phyloP scores from a whole-genome alignment of 2,329 filamentous ascomycete genomes.

The Penicillium sp. region DNA sequence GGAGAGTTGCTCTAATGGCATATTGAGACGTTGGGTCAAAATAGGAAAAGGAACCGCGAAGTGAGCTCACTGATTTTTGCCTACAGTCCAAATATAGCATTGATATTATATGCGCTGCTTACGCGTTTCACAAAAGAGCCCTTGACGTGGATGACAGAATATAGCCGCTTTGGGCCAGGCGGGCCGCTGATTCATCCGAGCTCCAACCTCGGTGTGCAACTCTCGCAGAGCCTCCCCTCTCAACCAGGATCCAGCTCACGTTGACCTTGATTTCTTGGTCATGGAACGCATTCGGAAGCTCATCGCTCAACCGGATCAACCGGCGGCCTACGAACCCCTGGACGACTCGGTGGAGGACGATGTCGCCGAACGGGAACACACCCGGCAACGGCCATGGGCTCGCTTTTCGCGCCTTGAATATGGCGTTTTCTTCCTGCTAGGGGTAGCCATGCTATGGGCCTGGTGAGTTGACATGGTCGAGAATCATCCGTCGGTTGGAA shows the following conservation, averaged over 20 bases:
- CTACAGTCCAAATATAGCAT: no score
- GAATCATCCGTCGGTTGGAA: no score
- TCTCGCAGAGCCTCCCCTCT: neutral
- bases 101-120: no score
- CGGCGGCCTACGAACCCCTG: slow-evolving; percentile 33
- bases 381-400: slow-evolving; percentile 10
- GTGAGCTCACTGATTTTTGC: no score
- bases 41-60: no score
- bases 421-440: slow-evolving; percentile 76
- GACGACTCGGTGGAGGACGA: slow-evolving; percentile 28
- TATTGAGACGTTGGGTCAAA: no score
- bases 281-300: slow-evolving; percentile 40
- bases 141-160: no score
- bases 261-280: no score
- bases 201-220: slow-evolving; percentile 3
- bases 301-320: slow-evolving; percentile 30
- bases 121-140: no score
- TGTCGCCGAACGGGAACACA: slow-evolving; percentile 29
- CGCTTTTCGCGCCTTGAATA: slow-evolving; percentile 84
- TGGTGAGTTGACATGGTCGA: slow-evolving; percentile 60
- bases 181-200: slow-evolving; percentile 15
- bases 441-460: slow-evolving; percentile 94
- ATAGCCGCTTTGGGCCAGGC: no score
- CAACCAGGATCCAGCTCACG: neutral
- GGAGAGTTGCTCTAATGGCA: no score